Base-by-base conservation (phyloP, 495 filamentous ascomycete species). In the Aspergillus saccharolyticus region DNA sequence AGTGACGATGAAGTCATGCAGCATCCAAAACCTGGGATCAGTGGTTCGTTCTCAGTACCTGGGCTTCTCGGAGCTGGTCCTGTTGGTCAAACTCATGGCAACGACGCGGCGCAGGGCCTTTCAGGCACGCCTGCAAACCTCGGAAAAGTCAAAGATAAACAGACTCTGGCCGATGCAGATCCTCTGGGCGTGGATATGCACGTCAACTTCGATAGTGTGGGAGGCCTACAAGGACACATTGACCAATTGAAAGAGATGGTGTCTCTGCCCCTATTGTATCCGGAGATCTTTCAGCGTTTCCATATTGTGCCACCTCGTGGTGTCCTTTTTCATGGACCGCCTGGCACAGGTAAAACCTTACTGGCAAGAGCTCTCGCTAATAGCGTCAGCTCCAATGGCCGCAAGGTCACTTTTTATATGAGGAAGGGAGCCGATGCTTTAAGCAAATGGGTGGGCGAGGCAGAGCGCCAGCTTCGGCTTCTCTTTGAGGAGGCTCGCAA, bases 211-310 rank as follows among this genome's bases (percentile, higher is more conserved):
- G 91, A 87, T 62, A 88, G 88, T 50, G 90, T 98, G 57, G 94
- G 94, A 63, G 94, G 94, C 12, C 68, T 97, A 55, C 84, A 96
- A 63, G 85, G 89, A 28, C 92, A 96, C 62, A 96, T 98, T 59
- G 87, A 96, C 62, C 89, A 96, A 70, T 78, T 98, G 52, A 97
- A 97, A 71, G 94, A 98, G 71, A 98, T 98, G 94, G 91, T 97
- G 17, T 85, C 90, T 47, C 78, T 98, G 60, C 94, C 94, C 7
- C 74, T 98, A 18, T 80, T 97, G 9, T 98, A 98, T 64, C 94
- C 94, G 0, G 94, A 98, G 67, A 82, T 97, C n/a, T 97, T 97
- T 73, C 78, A 83, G 57, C 85, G 84, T 47, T 96, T 97, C 74
- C 85, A 95, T 61, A 89, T 97, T 53, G 92, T 89, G 10, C 94